phyloP scores from a whole-genome alignment of 495 filamentous ascomycete genomes.

The Lasiosphaeria ovina region DNA sequence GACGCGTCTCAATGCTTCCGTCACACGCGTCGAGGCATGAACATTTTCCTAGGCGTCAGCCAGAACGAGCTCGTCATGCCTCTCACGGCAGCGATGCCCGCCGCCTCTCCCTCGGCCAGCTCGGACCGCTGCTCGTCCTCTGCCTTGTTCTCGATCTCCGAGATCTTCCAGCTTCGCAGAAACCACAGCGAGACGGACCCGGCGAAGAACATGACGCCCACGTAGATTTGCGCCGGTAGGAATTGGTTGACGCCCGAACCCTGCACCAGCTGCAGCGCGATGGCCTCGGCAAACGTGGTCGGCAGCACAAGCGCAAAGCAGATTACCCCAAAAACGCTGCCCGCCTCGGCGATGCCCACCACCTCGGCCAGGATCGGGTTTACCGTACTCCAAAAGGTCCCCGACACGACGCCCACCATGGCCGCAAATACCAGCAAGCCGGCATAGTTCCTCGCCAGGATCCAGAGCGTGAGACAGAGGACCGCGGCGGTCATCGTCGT shows the following conservation, averaged over 20 bases:
- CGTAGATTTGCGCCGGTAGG: slow-evolving; percentile 16
- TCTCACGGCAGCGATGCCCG: not conserved
- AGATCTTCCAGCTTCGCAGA: slow-evolving; percentile 18
- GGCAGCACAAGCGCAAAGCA: slow-evolving; percentile 22
- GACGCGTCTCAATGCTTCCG: not conserved
- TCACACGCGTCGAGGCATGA: slow-evolving; percentile 11
- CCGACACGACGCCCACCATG: slow-evolving; percentile 59
- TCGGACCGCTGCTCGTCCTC: slow-evolving; percentile 4
- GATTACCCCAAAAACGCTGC: slow-evolving; percentile 9
- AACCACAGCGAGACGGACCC: slow-evolving; percentile 11
- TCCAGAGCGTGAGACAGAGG: slow-evolving; percentile 64
- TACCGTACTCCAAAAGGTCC: slow-evolving; percentile 72
- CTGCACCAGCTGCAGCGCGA: slow-evolving; percentile 20
- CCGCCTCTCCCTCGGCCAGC: not conserved
- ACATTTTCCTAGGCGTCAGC: slow-evolving; percentile 10
- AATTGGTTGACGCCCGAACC: slow-evolving; percentile 15
- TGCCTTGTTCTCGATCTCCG: slow-evolving; percentile 11
- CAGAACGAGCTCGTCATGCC: not conserved
- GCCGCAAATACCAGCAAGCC: slow-evolving; percentile 67
- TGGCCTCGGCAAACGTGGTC: slow-evolving; percentile 19
- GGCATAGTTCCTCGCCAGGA: slow-evolving; percentile 58
- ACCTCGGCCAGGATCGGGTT: slow-evolving; percentile 72
- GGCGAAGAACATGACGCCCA: slow-evolving; percentile 17
- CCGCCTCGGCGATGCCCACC: slow-evolving; percentile 55
- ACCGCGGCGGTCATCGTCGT: slow-evolving; percentile 16